Evolutionary conservation across 768 basidiomycete species (phyloP), one percentile per base, ranked within the genome.

Genomic region (Mycena sanguinolenta): DNA sequence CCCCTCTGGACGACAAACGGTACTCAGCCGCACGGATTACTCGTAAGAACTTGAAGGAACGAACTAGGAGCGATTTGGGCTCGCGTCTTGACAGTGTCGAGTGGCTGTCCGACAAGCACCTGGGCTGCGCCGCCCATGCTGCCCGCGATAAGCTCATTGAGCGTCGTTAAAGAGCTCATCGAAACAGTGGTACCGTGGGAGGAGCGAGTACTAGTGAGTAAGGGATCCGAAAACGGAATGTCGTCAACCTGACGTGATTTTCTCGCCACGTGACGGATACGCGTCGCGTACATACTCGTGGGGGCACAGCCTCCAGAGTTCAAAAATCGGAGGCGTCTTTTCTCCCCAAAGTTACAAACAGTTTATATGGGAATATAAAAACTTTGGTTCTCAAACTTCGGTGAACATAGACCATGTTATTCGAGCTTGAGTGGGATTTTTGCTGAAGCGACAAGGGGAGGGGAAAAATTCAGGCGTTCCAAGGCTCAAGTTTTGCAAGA

Each of bases 101-200:
- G 84, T 1, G 95, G 95, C 74, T 97, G 97, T 3, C 97, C 96
- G n/a, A 96, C 93, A 14, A 98, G 84, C 16, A 99, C 97, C 75
- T 99, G 97, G 0, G 95, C 92, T 2, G 96, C 96, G n/a, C 97
- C 97, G 36, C 91, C 97, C 9, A 95, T 87, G 78, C 93, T 95
- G 7, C 97, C 97, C 0, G 96, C 93, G 27, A 97, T 80, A 32
- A 98, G 88, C 77, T 95, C 94, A 74, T 95, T 95, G 44, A 92
- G 77, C 0, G 92, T 94, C 53, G 87, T 82, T n/a, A 87, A 79
- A 13, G 84, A 73, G 42, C 65, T 62, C 70, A 71, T 71, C 21
- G 38, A n/a, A 34, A 19, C 2, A 21, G 36, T 27, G 42, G 25
- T n/a, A n/a, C n/a, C n/a, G n/a, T n/a, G 39, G 39, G 30, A 46